Conservation (phyloP, 2,329 filamentous ascomycete species). For the Diaporthe citriasiana region DNA sequence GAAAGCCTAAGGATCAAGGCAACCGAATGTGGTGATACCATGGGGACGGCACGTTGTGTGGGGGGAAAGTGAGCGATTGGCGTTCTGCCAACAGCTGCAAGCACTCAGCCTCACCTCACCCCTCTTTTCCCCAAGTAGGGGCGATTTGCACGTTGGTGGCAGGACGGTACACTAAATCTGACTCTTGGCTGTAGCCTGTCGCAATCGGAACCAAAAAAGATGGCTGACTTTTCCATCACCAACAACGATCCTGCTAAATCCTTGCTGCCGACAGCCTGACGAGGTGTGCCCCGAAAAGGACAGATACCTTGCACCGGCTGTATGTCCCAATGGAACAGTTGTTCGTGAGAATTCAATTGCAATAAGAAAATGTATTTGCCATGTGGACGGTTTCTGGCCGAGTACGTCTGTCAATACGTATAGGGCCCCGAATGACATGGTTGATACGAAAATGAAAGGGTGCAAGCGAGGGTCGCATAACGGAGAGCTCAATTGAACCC, state of each 20-base stretch:
- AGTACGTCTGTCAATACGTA: conserved; percentile 5
- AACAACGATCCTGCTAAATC: not conserved
- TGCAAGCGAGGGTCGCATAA: not conserved
- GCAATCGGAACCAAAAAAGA: not conserved
- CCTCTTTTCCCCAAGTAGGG: not conserved
- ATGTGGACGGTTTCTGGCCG: not conserved
- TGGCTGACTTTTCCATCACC: not conserved
- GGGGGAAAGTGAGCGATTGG: not conserved
- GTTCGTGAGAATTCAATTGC: not conserved
- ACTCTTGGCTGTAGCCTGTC: conserved; percentile 19
- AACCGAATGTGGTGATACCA: not conserved
- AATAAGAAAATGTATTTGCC: too few relatives aligned
- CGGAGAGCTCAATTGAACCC: not conserved
- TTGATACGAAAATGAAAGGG: not conserved
- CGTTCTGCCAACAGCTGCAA: not conserved
- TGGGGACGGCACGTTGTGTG: not conserved
- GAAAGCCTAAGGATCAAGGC: not conserved
- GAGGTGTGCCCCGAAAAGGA: not conserved
- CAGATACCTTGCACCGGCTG: not conserved
- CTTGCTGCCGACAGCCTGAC: not conserved
- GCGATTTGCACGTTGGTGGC: not conserved
- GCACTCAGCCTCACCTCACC: conserved; percentile 3
- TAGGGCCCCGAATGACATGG: not conserved
- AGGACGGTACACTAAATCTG: not conserved
- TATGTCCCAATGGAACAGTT: not conserved